Base-by-base conservation (phyloP, 495 filamentous ascomycete genomes). In the Daldinia childiae region DNA sequence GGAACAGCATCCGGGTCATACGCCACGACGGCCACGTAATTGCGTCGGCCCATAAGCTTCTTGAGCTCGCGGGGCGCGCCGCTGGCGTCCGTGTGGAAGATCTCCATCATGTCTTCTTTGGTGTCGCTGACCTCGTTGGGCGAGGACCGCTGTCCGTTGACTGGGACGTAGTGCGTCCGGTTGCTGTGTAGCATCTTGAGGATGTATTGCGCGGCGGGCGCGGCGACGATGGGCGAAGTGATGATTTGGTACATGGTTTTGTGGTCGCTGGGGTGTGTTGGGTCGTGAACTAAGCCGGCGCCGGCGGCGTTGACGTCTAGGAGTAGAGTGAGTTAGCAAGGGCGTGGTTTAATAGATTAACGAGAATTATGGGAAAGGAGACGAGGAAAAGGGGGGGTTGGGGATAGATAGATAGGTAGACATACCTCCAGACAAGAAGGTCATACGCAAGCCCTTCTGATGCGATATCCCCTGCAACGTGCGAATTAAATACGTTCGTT, bases 181-280 rank as follows among this genome's bases (percentile, higher is more conserved):
- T 92, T 93, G 83, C 89, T 91, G 85, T 98, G 93, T 14, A 99
- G 90, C 76, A 98, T 87, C 74, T 95, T 95, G 66, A 98, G 84
- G 41, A 99, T 89, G 80, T 97, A 96, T 48, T 87, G 87, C 19
- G 91, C 86, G 0, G 92, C 91, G 0, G 96, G 94, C 0, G 90
- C 91, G 64, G 97, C 96, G 63, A 98, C 95, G 73, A 98, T 91
- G 32, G 93, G 89, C 4, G 93, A 93, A 14, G 93, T 87, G 77
- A 99, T 97, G 74, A 99, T 87, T 76, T 99, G 95, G 82, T 97
- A 99, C 95, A 99, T 99, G 12, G 95, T 98, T 81, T 99, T 99
- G 84, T 99, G 94, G 81, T 97, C 94, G 19, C 85, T 86, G 0
- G 94, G 95, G 78, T 95, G 92, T 21, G 90, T 83, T 0, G 96